Evolutionary conservation across 495 filamentous ascomycete species (phyloP).

Genomic region (Aspergillus saccharolyticus): DNA sequence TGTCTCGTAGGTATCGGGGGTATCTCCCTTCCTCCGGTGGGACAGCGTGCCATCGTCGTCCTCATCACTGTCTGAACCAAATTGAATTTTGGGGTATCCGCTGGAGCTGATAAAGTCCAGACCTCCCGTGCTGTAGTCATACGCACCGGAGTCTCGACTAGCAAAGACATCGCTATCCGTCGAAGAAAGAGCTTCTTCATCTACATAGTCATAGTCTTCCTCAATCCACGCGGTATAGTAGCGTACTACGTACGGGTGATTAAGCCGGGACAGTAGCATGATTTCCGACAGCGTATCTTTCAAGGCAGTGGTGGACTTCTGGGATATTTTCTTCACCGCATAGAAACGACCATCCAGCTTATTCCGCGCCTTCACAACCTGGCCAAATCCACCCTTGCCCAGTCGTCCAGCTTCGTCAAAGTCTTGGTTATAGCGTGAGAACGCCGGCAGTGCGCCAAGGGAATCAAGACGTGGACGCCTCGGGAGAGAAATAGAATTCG

Average conservation of each 20-base stretch:
- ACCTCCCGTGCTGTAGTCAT: constrained; percentile 70
- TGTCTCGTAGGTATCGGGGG: constrained; percentile 23
- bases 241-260: constrained; percentile 91
- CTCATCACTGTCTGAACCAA: constrained; percentile 66
- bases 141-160: constrained; percentile 50
- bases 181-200: constrained; percentile 54
- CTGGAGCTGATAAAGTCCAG: constrained; percentile 92
- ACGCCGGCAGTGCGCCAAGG: constrained; percentile 30
- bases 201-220: constrained; percentile 54
- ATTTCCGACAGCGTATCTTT: constrained; percentile 89
- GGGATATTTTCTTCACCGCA: constrained; percentile 92
- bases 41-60: constrained; percentile 43
- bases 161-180: constrained; percentile 46
- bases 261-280: constrained; percentile 80
- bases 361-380: constrained; percentile 95
- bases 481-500: constrained; percentile 37
- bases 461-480: constrained; percentile 47
- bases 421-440: constrained; percentile 77
- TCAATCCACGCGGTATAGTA: constrained; percentile 96
- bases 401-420: constrained; percentile 85
- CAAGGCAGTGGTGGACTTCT: constrained; percentile 70
- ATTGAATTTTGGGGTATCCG: constrained; percentile 74
- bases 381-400: constrained; percentile 91
- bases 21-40: constrained; percentile 19
- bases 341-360: constrained; percentile 90